Evolutionary conservation across 2,329 filamentous ascomycete species (phyloP), one percentile per base, ranked within the genome.

Genomic region (Paracoccidioides lutzii): DNA sequence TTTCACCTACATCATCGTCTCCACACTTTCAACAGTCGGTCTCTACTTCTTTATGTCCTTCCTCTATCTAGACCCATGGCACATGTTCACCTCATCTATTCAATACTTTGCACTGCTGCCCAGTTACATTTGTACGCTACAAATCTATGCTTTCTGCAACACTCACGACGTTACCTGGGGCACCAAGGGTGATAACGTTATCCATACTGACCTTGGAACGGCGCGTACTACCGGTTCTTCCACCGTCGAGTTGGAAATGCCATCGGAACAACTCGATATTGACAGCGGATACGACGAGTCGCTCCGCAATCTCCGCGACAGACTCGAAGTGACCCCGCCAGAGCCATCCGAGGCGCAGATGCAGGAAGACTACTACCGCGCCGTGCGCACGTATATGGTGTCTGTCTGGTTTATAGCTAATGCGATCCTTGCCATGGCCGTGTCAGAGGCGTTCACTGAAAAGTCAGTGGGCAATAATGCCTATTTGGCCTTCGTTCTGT

Each of bases 161-260:
- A 95, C 91, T 0, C 93, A 98, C 80, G 93, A 98, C 69, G 90
- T 98, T 22, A 95, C 90, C 0, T 98, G 93, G 93, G 93, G 93
- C 46, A 98, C 93, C 48, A 98, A 98, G 74, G 93, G 93, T 56
- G 93, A 98, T 78, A 98, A 98, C 71, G 83, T 95, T 40, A 85
- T 93, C 65, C 85, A 88, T 71, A 96, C 87, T 6, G 94, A 98
- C 68, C 82, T 98, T 0, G 93, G 93, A 56, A 83, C 87, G 5
- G 93, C 94, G 10, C 82, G 87, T 5, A 84, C 84, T 52, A 84
- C 87, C 61, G 87, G 86, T 55, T 81, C 81, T 50, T 80, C 84
- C 57, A 88, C 85, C 0, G 93, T 98, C 64, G 89, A 96, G 70
- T 79, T 98, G 5, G 93, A 98, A 67, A 98, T 98, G 90, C 93